A percentile compares a stretch with the other conserved stretches of the same genome.
These are phyloP conservation scores for Heliocybe sulcata DNA, from an alignment of 1,284 basidiomycete species.

Conservation along the genomic window DNA sequence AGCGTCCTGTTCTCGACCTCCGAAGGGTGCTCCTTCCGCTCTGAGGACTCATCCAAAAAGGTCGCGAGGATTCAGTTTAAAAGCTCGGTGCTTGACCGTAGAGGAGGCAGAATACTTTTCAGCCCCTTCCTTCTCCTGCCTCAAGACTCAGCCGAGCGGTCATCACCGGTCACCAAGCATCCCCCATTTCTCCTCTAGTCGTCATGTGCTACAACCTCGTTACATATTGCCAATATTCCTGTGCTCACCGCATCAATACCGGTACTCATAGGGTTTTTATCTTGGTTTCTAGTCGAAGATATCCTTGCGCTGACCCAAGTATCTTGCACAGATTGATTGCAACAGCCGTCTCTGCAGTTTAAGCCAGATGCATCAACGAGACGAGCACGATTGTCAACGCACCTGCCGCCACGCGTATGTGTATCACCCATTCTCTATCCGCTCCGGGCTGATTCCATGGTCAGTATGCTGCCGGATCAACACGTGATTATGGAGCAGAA, in stretches of 20 bases:
- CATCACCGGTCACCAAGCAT: background rate
- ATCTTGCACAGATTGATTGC: background rate
- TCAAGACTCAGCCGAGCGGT: background rate
- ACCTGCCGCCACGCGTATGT: background rate
- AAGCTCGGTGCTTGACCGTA: no score
- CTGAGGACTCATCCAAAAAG: background rate
- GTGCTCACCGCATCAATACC: background rate
- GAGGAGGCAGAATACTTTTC: background rate
- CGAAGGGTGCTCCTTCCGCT: background rate
- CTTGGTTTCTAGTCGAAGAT: background rate
- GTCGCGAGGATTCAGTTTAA: background rate
- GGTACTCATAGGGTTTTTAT: background rate
- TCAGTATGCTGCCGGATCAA: background rate
- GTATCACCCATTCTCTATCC: background rate
- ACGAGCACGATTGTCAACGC: background rate
- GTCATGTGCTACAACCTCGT: slow-evolving; percentile 1
- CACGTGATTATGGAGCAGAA: background rate
- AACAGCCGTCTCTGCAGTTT: slow-evolving; percentile 1
- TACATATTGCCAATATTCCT: background rate
- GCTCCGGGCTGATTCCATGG: background rate
- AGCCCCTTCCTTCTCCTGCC: background rate
- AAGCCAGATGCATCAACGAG: background rate
- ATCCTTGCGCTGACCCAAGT: background rate
- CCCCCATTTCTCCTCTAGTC: no score
- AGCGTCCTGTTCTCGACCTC: background rate